Evolutionary conservation across 2,329 filamentous ascomycete genomes (phyloP).

Genomic region (Hypoxylon sp.): DNA sequence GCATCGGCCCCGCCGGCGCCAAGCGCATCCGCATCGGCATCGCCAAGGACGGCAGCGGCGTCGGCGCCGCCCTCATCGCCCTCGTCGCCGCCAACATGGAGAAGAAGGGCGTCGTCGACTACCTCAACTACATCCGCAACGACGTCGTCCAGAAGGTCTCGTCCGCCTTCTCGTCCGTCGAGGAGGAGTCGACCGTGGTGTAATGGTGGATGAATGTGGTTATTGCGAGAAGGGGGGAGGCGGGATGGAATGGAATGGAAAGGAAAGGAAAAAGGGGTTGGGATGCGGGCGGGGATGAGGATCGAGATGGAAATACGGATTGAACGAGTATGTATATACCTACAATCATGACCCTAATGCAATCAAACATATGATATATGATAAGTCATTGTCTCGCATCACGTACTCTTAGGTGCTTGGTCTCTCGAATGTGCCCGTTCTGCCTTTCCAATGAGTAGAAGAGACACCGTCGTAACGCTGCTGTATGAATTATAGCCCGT

Average conservation of each 20-base stretch:
- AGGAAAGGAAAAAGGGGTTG: not conserved
- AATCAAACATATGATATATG: constrained; percentile 24
- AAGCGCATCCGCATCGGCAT: constrained; percentile 92
- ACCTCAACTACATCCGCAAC: constrained; percentile 52
- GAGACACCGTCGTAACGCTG: not conserved
- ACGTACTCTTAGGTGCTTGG: not conserved
- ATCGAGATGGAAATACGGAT: constrained; percentile 5
- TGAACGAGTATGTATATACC: constrained; percentile 18
- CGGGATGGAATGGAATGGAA: not conserved
- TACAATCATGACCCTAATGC: constrained; percentile 34
- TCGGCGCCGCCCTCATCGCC: constrained; percentile 95
- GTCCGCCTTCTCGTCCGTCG: constrained; percentile 38
- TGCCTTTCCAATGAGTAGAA: too few relatives aligned
- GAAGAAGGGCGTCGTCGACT: constrained; percentile 53
- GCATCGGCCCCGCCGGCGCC: constrained; percentile 80
- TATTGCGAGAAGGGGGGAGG: not conserved
- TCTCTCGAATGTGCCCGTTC: too few relatives aligned
- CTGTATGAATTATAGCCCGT: too few relatives aligned
- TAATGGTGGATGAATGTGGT: constrained; percentile 16
- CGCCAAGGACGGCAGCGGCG: constrained; percentile 93
- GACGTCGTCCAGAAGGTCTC: constrained; percentile 48
- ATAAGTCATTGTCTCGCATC: not conserved
- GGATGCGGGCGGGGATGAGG: too few relatives aligned
- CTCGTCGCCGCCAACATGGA: constrained; percentile 79
- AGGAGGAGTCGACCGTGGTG: constrained; percentile 35